These are phyloP conservation scores for Lichenothelia convexa DNA, from an alignment of 495 filamentous ascomycete genomes.

Conservation along the genomic window DNA sequence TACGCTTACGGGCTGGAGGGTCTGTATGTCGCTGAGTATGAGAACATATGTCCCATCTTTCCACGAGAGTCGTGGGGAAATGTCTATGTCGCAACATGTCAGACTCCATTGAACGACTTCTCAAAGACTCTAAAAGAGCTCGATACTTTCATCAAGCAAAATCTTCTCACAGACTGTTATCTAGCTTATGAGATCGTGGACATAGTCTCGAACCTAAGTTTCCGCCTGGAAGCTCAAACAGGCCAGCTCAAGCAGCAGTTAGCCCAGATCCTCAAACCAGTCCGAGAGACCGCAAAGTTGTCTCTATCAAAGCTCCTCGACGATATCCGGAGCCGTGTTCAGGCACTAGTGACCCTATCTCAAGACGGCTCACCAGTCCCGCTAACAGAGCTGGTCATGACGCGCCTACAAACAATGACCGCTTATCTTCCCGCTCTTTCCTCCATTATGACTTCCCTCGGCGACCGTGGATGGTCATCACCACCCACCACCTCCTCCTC, in stretches of 20 bases:
- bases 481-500: slow-evolving; percentile 26
- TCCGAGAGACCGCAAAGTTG: slow-evolving; percentile 77
- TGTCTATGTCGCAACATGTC: slow-evolving; percentile 59
- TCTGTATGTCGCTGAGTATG: slow-evolving; percentile 72
- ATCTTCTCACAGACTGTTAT: slow-evolving; percentile 85
- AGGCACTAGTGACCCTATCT: slow-evolving; percentile 44
- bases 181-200: slow-evolving; percentile 93
- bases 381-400: slow-evolving; percentile 70
- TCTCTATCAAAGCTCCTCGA: slow-evolving; percentile 74
- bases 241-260: slow-evolving; percentile 72
- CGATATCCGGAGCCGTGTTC: slow-evolving; percentile 57
- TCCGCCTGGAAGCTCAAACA: slow-evolving; percentile 60
- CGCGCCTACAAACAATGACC: slow-evolving; percentile 66
- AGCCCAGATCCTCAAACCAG: slow-evolving; percentile 67
- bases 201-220: slow-evolving; percentile 64
- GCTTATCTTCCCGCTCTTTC: slow-evolving; percentile 73
- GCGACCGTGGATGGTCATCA: slow-evolving; percentile 76
- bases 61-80: slow-evolving; percentile 63
- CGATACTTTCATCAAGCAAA: slow-evolving; percentile 69
- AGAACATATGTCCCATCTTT: slow-evolving; percentile 71
- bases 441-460: slow-evolving; percentile 77
- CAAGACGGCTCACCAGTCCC: slow-evolving; percentile 62
- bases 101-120: slow-evolving; percentile 58
- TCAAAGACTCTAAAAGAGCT: slow-evolving; percentile 73
- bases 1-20: slow-evolving; percentile 79